These are phyloP conservation scores for Colletotrichum sp. DNA, from an alignment of 2,329 filamentous ascomycete species.

Conservation along the genomic window DNA sequence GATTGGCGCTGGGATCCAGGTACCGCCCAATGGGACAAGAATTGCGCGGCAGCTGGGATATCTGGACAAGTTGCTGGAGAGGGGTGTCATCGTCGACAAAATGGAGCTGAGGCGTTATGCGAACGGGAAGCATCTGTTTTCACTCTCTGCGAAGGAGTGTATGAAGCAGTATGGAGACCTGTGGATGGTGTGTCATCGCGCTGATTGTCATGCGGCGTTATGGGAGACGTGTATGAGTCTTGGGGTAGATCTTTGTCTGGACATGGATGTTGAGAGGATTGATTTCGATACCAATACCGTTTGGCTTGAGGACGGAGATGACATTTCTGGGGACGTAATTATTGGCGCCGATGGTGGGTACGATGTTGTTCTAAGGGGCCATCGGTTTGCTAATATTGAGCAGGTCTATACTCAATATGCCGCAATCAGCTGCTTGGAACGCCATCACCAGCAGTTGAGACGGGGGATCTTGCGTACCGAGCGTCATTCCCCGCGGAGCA, in stretches of 20 bases:
- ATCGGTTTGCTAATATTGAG: not conserved
- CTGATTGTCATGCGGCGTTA: not conserved
- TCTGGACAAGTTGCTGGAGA: not conserved
- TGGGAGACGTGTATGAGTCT: not conserved
- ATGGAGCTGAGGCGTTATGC: constrained; percentile 4
- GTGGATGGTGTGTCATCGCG: constrained; percentile 9
- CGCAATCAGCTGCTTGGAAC: not conserved
- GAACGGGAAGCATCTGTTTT: not conserved
- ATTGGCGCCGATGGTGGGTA: constrained; percentile 11
- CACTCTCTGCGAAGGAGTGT: not conserved
- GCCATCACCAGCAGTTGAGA: not conserved
- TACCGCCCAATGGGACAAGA: constrained; percentile 5
- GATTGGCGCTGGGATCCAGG: constrained; percentile 15
- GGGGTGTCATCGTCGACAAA: not conserved
- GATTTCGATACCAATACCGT: not conserved
- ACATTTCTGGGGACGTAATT: not conserved
- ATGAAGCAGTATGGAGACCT: not conserved
- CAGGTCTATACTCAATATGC: constrained; percentile 5
- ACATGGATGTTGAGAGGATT: constrained; percentile 6
- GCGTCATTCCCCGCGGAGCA: not conserved
- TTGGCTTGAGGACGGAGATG: constrained; percentile 11
- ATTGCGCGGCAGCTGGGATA: constrained; percentile 9
- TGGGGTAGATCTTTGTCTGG: not conserved
- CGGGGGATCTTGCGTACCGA: not conserved
- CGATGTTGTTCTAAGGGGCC: rapidly evolving